phyloP scores from a whole-genome alignment of 2,329 filamentous ascomycete species.

The Lachnellula subtilissima region DNA sequence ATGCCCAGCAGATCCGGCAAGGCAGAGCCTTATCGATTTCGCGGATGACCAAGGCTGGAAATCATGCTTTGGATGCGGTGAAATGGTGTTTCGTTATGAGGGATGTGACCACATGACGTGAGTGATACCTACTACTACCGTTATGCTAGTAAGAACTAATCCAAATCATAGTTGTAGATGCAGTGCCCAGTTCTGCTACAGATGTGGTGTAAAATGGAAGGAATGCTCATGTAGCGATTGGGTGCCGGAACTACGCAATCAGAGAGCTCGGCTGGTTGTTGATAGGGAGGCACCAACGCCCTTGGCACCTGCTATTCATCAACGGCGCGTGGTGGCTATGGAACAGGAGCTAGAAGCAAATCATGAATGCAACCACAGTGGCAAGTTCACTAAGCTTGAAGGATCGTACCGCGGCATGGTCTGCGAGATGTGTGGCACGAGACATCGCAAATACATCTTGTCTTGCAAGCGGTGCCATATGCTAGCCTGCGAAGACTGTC shows the following conservation, averaged over 20 bases:
- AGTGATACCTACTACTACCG: slow-evolving; percentile 6
- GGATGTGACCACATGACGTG: slow-evolving; percentile 21
- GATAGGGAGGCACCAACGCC: slow-evolving; percentile 17
- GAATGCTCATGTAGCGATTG: slow-evolving; percentile 21
- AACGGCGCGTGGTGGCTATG: slow-evolving; percentile 14
- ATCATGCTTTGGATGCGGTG: slow-evolving; percentile 14
- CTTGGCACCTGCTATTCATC: slow-evolving; percentile 12
- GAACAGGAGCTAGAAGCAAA: slow-evolving; percentile 13
- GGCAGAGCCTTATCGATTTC: slow-evolving; percentile 10
- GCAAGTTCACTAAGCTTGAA: slow-evolving; percentile 13
- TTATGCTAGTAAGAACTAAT: slow-evolving; percentile 7
- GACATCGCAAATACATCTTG: slow-evolving; percentile 17
- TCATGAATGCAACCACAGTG: slow-evolving; percentile 17
- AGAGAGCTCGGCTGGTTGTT: slow-evolving; percentile 20
- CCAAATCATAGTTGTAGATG: slow-evolving; percentile 19
- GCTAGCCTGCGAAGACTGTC: slow-evolving; percentile 17
- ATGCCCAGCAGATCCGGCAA: slow-evolving; percentile 15
- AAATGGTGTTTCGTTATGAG: slow-evolving; percentile 14
- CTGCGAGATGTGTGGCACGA: slow-evolving; percentile 16
- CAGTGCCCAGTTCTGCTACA: slow-evolving; percentile 21
- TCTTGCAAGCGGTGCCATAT: slow-evolving; percentile 18
- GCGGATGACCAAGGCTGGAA: slow-evolving; percentile 16
- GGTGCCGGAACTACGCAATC: slow-evolving; percentile 16
- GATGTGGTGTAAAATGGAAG: slow-evolving; percentile 22
- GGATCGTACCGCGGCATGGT: slow-evolving; percentile 10